A percentile compares a stretch with the other conserved stretches of the same genome.
These are phyloP conservation scores for Geotrichum histeridarum DNA, from an alignment of 1,139 yeast genomes.

Conservation along the genomic window DNA sequence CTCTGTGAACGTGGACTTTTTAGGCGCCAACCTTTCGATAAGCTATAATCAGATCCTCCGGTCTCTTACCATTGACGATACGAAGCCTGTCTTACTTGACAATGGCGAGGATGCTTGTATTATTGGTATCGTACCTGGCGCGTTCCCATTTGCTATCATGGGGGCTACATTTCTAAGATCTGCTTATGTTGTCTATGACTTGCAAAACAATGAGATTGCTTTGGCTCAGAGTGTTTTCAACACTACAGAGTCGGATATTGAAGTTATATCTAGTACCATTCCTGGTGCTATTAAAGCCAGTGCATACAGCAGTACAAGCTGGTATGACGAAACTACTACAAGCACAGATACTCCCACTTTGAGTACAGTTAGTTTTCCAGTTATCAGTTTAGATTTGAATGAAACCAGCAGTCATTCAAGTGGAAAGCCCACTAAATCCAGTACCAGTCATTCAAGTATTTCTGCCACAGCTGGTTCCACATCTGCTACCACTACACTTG, in stretches of 20 bases:
- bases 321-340: too few relatives aligned
- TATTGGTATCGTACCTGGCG: slow-evolving; percentile 30
- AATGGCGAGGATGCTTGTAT: slow-evolving; percentile 31
- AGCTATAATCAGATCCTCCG: slow-evolving; percentile 40
- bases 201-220: slow-evolving; percentile 59
- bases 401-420: too few relatives aligned
- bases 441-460: too few relatives aligned
- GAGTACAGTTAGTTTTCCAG: too few relatives aligned
- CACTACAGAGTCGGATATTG: slow-evolving; percentile 24
- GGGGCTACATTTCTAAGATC: slow-evolving; percentile 76
- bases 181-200: slow-evolving; percentile 74
- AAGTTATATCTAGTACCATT: slow-evolving; percentile 21
- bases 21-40: slow-evolving; percentile 46
- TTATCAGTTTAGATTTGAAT: too few relatives aligned
- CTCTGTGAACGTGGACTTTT: slow-evolving; percentile 44
- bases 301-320: slow-evolving; percentile 14
- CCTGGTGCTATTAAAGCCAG: slow-evolving; percentile 18
- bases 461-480: too few relatives aligned
- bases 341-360: too few relatives aligned
- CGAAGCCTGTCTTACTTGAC: slow-evolving; percentile 23
- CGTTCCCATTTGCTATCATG: slow-evolving; percentile 35
- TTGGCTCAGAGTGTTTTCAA: slow-evolving; percentile 53
- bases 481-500: too few relatives aligned
- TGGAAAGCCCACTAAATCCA: too few relatives aligned
- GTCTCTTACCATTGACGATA: slow-evolving; percentile 16